A percentile compares a stretch with the other conserved stretches of the same genome.
Evolutionary conservation across 108 stramenopile species (phyloP).

Genomic region (Cyclotella choctawhatcheeana): DNA sequence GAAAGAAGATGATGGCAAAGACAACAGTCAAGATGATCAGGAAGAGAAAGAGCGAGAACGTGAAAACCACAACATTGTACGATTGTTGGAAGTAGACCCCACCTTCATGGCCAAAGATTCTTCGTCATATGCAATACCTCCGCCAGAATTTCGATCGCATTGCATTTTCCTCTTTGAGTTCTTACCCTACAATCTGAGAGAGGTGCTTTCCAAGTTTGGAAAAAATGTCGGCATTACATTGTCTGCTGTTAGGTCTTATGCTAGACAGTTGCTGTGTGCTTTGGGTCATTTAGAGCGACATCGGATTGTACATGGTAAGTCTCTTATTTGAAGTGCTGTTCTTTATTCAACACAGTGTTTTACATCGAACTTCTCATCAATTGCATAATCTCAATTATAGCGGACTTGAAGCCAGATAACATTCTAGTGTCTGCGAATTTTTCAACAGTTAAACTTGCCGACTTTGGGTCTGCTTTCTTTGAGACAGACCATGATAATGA

Average conservation of each 20-base stretch:
- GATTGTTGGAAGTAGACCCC: slow-evolving; percentile 59
- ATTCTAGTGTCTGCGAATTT: slow-evolving; percentile 93
- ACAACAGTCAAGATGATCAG: slow-evolving; percentile 46
- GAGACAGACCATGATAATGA: slow-evolving; percentile 78
- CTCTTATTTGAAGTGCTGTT: too few relatives aligned
- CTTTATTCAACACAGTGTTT: too few relatives aligned
- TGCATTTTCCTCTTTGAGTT: slow-evolving; percentile 85
- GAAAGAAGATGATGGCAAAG: background rate
- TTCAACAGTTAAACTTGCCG: slow-evolving; percentile 84
- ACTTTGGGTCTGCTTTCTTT: slow-evolving; percentile 96
- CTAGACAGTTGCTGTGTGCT: slow-evolving; percentile 90
- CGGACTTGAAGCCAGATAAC: slow-evolving; percentile 99
- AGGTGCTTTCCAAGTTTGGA: slow-evolving; percentile 92
- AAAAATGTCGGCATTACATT: slow-evolving; percentile 91
- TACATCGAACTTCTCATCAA: background rate
- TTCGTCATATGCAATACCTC: slow-evolving; percentile 30
- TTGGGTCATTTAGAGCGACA: slow-evolving; percentile 82
- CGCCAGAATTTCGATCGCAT: slow-evolving; percentile 79
- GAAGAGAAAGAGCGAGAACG: slow-evolving; percentile 46
- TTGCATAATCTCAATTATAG: too few relatives aligned
- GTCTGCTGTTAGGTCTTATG: slow-evolving; percentile 90
- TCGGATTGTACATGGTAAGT: slow-evolving; percentile 84
- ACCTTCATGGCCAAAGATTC: slow-evolving; percentile 23
- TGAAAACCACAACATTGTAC: slow-evolving; percentile 71
- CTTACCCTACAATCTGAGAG: slow-evolving; percentile 86